Percentiles rank a stretch among this genome's conserved stretches.
Evolutionary conservation across 305 asterid genomes (phyloP).

Genomic region (Fraxinus latifolia): DNA sequence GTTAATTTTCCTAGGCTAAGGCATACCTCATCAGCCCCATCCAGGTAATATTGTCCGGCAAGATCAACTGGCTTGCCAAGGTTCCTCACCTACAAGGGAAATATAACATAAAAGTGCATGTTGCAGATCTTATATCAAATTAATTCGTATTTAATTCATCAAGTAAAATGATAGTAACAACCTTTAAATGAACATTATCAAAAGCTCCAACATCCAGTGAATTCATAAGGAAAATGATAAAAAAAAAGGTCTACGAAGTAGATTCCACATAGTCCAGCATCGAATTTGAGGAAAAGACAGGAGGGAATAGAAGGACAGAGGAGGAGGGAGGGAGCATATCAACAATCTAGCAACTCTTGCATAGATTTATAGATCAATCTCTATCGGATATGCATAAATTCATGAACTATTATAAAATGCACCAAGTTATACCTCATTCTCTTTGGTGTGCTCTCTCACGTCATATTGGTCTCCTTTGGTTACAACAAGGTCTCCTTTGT

Average conservation of each 20-base stretch:
- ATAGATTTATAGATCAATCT: neutral
- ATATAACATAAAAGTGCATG: neutral
- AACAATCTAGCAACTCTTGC: neutral
- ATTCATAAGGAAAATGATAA: neutral
- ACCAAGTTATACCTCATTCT: slow-evolving; percentile 63
- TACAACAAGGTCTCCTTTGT: slow-evolving; percentile 87
- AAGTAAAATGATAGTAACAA: slow-evolving; percentile 6
- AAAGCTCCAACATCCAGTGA: neutral
- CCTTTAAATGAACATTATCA: neutral
- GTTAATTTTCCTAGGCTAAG: slow-evolving; percentile 15
- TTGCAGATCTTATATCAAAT: slow-evolving; percentile 1
- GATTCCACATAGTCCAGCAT: neutral
- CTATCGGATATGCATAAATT: neutral
- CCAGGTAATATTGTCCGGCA: slow-evolving; percentile 81
- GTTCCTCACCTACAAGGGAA: slow-evolving; percentile 73
- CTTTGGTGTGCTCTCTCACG: slow-evolving; percentile 72
- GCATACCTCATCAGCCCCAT: slow-evolving; percentile 96
- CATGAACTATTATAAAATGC: neutral
- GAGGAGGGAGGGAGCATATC: neutral
- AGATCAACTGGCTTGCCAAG: slow-evolving; percentile 97
- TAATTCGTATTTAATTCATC: slow-evolving; percentile 3
- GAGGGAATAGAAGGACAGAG: neutral
- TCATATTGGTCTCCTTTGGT: slow-evolving; percentile 98
- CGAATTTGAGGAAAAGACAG: neutral
- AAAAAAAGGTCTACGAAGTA: neutral